Percentiles rank a stretch among this genome's conserved stretches.
These are phyloP conservation scores for Neolentinus lepideus DNA, from an alignment of 1,284 basidiomycete genomes.

Conservation along the genomic window DNA sequence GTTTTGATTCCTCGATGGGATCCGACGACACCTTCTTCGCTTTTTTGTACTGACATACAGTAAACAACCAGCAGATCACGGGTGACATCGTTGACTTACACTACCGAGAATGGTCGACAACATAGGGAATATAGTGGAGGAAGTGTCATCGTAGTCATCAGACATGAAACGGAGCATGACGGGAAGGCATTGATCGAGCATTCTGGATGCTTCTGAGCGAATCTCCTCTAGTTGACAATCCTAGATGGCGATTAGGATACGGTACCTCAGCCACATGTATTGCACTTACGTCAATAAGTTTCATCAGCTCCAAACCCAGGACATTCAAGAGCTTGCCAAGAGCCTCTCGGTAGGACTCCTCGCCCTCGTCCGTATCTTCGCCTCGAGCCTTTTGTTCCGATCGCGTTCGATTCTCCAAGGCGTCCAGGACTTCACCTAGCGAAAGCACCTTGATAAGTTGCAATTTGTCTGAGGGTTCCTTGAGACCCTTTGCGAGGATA, in stretches of 20 bases:
- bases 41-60: conserved; percentile 63
- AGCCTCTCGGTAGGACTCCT: conserved; percentile 85
- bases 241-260: conserved; percentile 25
- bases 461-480: conserved; percentile 87
- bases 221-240: conserved; percentile 57
- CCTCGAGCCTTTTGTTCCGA: conserved; percentile 60
- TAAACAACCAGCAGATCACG: conserved; percentile 6
- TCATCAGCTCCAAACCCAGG: conserved; percentile 80
- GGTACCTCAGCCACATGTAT: conserved; percentile 2
- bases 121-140: conserved; percentile 78
- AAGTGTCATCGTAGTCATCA: conserved; percentile 85
- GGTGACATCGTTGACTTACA: conserved; percentile 38
- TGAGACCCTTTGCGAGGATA: conserved; percentile 89
- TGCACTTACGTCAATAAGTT: conserved; percentile 70
- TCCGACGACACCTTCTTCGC: conserved; percentile 59
- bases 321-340: conserved; percentile 83
- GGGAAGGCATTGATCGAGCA: conserved; percentile 71
- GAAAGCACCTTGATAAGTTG: conserved; percentile 89
- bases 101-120: conserved; percentile 68
- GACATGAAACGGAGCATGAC: conserved; percentile 86
- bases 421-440: conserved; percentile 72
- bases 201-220: conserved; percentile 58
- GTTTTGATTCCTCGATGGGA: conserved; percentile 67
- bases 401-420: conserved; percentile 74
- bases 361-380: conserved; percentile 64